Evolutionary conservation across 2,329 filamentous ascomycete species (phyloP).

Genomic region (Fusarium hostae): DNA sequence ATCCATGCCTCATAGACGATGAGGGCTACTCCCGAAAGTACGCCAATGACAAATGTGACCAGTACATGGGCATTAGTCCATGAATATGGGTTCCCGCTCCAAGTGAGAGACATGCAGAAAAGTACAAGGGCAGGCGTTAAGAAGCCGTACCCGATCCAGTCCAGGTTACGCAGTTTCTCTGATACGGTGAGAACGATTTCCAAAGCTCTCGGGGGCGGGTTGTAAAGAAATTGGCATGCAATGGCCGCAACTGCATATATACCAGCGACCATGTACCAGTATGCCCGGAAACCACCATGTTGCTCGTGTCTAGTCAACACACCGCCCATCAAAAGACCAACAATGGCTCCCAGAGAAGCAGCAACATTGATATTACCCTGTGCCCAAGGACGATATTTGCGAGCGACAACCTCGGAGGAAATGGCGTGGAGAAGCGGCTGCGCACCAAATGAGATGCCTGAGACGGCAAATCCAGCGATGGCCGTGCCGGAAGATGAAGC

Average conservation of each 20-base stretch:
- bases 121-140: background rate
- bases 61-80: background rate
- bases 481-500: background rate
- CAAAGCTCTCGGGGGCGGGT: background rate
- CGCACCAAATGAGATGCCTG: background rate
- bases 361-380: background rate
- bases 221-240: background rate
- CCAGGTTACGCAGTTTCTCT: background rate
- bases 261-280: slow-evolving; percentile 3
- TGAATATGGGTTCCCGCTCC: background rate
- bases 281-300: background rate
- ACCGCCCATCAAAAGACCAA: background rate
- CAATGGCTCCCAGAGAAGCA: background rate
- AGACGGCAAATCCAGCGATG: background rate
- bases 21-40: background rate
- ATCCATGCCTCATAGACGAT: background rate
- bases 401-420: background rate
- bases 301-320: background rate
- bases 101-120: background rate
- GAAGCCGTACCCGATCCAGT: background rate
- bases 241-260: background rate
- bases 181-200: background rate
- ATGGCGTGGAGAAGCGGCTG: background rate
- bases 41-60: background rate
- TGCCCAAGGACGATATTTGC: background rate